Percentiles rank a stretch among this genome's conserved stretches.
Evolutionary conservation across 108 stramenopile species (phyloP).

Genomic region (Skeletonema grethae): DNA sequence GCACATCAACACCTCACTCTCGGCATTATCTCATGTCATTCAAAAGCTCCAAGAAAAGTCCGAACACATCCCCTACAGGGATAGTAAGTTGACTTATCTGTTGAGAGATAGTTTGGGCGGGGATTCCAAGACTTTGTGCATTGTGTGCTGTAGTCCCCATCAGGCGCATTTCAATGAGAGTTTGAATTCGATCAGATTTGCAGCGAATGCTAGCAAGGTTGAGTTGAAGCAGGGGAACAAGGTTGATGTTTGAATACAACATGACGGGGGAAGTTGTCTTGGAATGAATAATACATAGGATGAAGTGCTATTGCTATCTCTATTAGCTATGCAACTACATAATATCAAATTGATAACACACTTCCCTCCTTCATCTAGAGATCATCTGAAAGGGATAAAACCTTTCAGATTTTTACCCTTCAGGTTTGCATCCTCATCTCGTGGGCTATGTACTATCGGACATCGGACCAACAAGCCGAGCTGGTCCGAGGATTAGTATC

Average conservation of each 20-base stretch:
- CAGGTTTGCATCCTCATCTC: too few species aligned
- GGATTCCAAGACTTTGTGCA: conserved; percentile 89
- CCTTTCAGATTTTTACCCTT: too few species aligned
- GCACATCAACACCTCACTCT: conserved; percentile 85
- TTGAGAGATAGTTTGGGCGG: conserved; percentile 88
- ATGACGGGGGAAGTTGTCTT: not conserved
- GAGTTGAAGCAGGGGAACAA: conserved; percentile 65
- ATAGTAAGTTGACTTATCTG: conserved; percentile 92
- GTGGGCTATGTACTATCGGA: too few species aligned
- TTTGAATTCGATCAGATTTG: conserved; percentile 87
- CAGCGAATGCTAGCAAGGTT: conserved; percentile 80
- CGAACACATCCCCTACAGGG: conserved; percentile 89
- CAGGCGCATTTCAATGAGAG: conserved; percentile 81
- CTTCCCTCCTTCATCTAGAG: too few species aligned
- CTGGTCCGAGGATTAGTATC: too few species aligned
- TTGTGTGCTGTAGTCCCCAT: conserved; percentile 91
- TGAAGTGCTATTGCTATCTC: too few species aligned
- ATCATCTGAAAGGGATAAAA: too few species aligned
- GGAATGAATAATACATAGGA: not conserved
- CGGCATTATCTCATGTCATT: conserved; percentile 78
- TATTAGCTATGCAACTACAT: too few species aligned
- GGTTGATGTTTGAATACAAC: conserved; percentile 11
- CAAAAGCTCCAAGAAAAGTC: conserved; percentile 78
- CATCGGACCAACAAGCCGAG: too few species aligned
- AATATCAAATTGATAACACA: too few species aligned